Evolutionary conservation across 768 basidiomycete genomes (phyloP).

Genomic region (Calocybe indica): DNA sequence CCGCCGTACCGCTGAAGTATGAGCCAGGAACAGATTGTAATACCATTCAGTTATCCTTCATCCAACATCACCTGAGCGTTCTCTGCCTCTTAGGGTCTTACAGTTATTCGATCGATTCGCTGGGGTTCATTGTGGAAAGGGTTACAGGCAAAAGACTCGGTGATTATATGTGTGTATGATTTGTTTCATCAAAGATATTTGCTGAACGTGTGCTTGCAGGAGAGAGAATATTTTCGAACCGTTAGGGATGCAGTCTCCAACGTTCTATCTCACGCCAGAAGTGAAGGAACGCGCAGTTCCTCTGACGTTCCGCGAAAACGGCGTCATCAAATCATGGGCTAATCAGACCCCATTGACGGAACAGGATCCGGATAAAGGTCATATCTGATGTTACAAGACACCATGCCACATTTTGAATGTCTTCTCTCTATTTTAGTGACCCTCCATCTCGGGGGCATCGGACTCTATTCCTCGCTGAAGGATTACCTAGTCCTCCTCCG

Average conservation of each 20-base stretch:
- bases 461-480: slow-evolving; percentile 11
- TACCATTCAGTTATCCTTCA: neutral
- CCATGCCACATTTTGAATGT: neutral
- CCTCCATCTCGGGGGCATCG: slow-evolving; percentile 11
- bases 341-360: slow-evolving; percentile 7
- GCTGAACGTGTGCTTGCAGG: neutral
- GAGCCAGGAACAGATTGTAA: slow-evolving; percentile 25
- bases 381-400: neutral
- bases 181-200: neutral
- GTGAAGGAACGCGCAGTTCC: slow-evolving; percentile 2
- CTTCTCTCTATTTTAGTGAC: slow-evolving; percentile 5
- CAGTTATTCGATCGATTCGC: slow-evolving; percentile 15
- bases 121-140: slow-evolving; percentile 23
- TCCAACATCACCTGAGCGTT: neutral
- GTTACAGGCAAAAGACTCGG: slow-evolving; percentile 20
- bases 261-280: slow-evolving; percentile 1
- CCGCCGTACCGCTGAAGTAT: slow-evolving; percentile 16
- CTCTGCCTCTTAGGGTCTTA: slow-evolving; percentile 14
- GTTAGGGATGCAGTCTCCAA: neutral
- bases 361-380: slow-evolving; percentile 12
- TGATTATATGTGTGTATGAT: slow-evolving; percentile 18
- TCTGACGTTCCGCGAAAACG: slow-evolving; percentile 9
- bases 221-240: neutral
- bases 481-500: slow-evolving; percentile 12
- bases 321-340: slow-evolving; percentile 10